phyloP scores from a whole-genome alignment of 225 moss, liverwort and hornwort species.

The Bryum argenteum region DNA sequence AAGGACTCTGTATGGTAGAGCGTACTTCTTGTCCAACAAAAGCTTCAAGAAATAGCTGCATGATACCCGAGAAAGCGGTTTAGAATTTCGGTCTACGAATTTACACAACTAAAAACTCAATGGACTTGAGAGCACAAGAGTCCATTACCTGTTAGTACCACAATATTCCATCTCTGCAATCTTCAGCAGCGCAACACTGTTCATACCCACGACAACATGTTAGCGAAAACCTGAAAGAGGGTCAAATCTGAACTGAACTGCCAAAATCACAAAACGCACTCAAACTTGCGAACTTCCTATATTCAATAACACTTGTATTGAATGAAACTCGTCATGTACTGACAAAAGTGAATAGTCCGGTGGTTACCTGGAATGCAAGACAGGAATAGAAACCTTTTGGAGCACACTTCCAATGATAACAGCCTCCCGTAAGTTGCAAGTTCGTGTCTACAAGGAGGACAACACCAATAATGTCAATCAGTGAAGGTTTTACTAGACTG shows the following conservation, averaged over 20 bases:
- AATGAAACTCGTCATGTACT: neutral
- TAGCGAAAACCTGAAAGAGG: neutral
- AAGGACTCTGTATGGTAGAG: conserved; percentile 88
- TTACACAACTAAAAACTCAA: neutral
- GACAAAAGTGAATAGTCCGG: neutral
- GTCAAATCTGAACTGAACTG: neutral
- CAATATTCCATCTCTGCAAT: conserved; percentile 89
- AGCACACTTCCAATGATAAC: conserved; percentile 96
- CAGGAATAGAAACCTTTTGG: conserved; percentile 93
- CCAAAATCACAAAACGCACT: neutral
- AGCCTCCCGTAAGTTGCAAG: conserved; percentile 92
- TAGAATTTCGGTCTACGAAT: neutral
- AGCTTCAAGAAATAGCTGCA: conserved; percentile 95
- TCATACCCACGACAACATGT: conserved; percentile 29
- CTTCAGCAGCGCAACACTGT: conserved; percentile 91
- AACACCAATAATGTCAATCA: neutral
- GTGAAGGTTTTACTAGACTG: neutral
- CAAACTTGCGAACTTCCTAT: neutral
- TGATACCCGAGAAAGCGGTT: neutral
- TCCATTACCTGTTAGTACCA: conserved; percentile 81
- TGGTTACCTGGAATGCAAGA: conserved; percentile 82
- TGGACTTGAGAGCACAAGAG: neutral
- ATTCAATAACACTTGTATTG: neutral
- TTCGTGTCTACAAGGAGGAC: conserved; percentile 62
- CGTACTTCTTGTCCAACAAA: conserved; percentile 97